Percentiles rank a stretch among this genome's conserved stretches.
Evolutionary conservation across 2,329 filamentous ascomycete genomes (phyloP).

Genomic region (Zymoseptoria ardabiliae): DNA sequence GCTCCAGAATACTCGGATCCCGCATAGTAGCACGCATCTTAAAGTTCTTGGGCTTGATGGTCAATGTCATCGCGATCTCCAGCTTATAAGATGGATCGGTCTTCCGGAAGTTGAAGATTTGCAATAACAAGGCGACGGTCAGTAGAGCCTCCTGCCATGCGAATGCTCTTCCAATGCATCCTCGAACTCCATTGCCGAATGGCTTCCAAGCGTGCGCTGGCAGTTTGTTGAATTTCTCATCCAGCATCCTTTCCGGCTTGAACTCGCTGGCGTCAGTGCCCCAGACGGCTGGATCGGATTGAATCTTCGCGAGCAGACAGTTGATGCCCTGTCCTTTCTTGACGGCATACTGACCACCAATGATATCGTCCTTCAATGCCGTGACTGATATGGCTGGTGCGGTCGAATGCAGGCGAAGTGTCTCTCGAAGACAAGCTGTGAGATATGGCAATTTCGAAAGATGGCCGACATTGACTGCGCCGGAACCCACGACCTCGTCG

Average conservation of each 20-base stretch:
- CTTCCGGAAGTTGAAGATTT: conserved; percentile 62
- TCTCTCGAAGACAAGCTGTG: conserved; percentile 58
- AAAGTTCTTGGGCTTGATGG: conserved; percentile 57
- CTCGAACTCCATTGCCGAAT: conserved; percentile 64
- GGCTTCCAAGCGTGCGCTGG: conserved; percentile 37
- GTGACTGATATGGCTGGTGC: conserved; percentile 52
- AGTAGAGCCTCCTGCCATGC: conserved; percentile 65
- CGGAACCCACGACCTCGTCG: conserved; percentile 55
- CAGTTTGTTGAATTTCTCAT: conserved; percentile 53
- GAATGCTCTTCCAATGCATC: conserved; percentile 65
- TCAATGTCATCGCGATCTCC: conserved; percentile 49
- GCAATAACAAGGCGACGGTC: conserved; percentile 55
- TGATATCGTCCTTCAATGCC: conserved; percentile 40
- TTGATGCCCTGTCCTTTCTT: conserved; percentile 45
- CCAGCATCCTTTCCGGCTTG: conserved; percentile 63
- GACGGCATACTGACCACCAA: conserved; percentile 56
- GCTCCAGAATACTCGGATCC: conserved; percentile 23
- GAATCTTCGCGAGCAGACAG: conserved; percentile 46
- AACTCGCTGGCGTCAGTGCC: conserved; percentile 60
- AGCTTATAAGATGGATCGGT: conserved; percentile 55
- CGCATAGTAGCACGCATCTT: conserved; percentile 53
- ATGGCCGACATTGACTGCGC: conserved; percentile 53
- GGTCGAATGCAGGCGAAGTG: conserved; percentile 52
- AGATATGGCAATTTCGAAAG: conserved; percentile 60
- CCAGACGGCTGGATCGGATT: conserved; percentile 56